Base-by-base conservation (phyloP, 1,284 basidiomycete species). In the Heimioporus retisporus region DNA sequence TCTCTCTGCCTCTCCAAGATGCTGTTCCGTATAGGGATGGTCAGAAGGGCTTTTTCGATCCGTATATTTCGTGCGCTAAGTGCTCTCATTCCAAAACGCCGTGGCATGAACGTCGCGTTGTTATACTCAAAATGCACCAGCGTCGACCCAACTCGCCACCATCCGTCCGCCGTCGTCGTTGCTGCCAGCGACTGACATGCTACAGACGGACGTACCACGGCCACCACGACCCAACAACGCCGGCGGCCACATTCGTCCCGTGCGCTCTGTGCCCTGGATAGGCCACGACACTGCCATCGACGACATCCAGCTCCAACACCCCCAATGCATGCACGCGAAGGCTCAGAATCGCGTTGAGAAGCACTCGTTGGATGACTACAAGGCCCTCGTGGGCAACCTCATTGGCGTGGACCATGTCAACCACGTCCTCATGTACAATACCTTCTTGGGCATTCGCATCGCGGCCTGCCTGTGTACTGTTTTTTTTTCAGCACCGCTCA, bases 381-480 rank as follows among this genome's bases (percentile, higher is more conserved):
- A 84, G 63, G 93, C 93, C 16, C 82, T 98, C 16, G 95, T 99
- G 0, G 97, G 97, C 14, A 99, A 99, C 79, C 81, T 99, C 72
- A 98, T 99, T 70, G 96, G 95, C 50, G 97, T 99, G 79, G 97
- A 92, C 72, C 97, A 99, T 81, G 96, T 93, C 80, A 99, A 99
- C 83, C 99, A 99, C 75, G n/a, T 99, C 67, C 84, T 99, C 76
- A 99, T 99, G 97, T 99, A 99, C 85, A 99, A 99, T 84, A 99
- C 99, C 97, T 86, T 99, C 74, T 99, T 97, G 6, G 97, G 97
- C 8, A 99, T 99, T 70, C 91, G 97, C 46, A 97, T 97, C 73
- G 96, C 93, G 59, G 96, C 95, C 72, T 76, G 92, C 88, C 2
- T 2, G 50, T 16, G 54, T 43, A 62, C 54, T 44, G 65, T n/a